Evolutionary conservation across 1,284 basidiomycete species (phyloP), one percentile per base, ranked within the genome.

Genomic region (Malassezia arunalokei): DNA sequence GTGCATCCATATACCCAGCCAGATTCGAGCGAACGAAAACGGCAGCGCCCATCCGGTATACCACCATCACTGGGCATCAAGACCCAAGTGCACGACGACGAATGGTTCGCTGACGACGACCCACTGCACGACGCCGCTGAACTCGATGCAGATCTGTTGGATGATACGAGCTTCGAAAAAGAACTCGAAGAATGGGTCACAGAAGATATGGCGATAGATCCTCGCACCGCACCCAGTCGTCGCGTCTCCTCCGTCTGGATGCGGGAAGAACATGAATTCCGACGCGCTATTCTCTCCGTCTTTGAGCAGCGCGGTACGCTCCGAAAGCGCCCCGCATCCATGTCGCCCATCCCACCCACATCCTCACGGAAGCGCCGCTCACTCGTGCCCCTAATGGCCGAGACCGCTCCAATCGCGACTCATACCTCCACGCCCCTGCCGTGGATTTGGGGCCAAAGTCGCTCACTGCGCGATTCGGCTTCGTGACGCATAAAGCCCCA

Each of bases 81-180:
- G 17, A 47, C 29, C 17, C 5, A 31, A 12, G 15, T 27, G 14
- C 27, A 33, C 2, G 43, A 32, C 43, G 38, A 33, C 8, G 47
- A 64, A 62, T 68, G 70, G 71, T 56, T 69, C 66, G 3, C 62
- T 56, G 52, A 44, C 9, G n/a, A 24, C 8, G 48, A 42, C 24
- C n/a, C 7, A 8, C 7, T 17, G 2, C 11, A 17, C 12, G 3
- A 35, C 15, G n/a, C 40, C 6, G 44, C 39, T 7, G 6, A 17
- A 12, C 8, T 12, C 8, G 39, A 30, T 12, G 27, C 33, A 30
- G 39, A 35, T 8, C 28, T 41, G 28, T 3, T 14, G 6, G 8
- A 8, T 14, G 49, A 50, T 15, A 37, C 29, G 6, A 43, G 15
- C 33, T 47, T 33, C n/a, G 35, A 47, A n/a, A 9, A 31, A 24